Evolutionary conservation across 176 grass and related monocot genomes (phyloP).

Genomic region (Lolium perenne): DNA sequence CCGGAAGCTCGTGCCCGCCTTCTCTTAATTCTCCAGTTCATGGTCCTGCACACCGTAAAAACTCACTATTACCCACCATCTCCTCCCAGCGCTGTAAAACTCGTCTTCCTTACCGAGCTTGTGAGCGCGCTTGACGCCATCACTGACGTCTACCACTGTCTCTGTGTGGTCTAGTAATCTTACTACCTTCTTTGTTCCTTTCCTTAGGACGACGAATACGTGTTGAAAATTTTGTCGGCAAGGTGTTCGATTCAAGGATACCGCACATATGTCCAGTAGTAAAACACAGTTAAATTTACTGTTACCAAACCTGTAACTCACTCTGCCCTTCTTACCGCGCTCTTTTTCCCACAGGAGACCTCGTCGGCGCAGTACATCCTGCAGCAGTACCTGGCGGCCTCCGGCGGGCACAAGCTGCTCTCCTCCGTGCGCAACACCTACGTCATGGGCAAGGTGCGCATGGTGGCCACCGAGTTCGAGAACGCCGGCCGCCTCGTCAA

Average conservation of each 20-base stretch:
- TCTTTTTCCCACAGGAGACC: constrained; percentile 59
- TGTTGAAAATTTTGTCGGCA: not conserved
- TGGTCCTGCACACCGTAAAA: constrained; percentile 41
- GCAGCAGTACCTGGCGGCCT: constrained; percentile 79
- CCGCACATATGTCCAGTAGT: not conserved
- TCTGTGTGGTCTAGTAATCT: not conserved
- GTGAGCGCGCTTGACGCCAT: not conserved
- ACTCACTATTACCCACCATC: not conserved
- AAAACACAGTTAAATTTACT: constrained; percentile 37
- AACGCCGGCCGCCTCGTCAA: constrained; percentile 57
- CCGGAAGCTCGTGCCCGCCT: not conserved
- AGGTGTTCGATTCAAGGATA: constrained; percentile 9
- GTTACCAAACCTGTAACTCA: not conserved
- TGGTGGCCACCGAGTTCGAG: constrained; percentile 58
- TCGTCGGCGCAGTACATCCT: constrained; percentile 83
- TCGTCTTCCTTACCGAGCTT: too few relatives aligned
- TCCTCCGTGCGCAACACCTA: constrained; percentile 58
- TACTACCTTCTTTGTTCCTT: constrained; percentile 7
- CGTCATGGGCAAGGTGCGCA: constrained; percentile 72
- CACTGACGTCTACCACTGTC: not conserved
- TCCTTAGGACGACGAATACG: not conserved
- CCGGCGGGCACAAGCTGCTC: constrained; percentile 65
- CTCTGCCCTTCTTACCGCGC: not conserved
- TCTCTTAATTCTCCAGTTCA: constrained; percentile 24
- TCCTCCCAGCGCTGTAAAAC: not conserved